Evolutionary conservation across 2,329 filamentous ascomycete species (phyloP), one percentile per base, ranked within the genome.

Genomic region (Penicillium sp.): DNA sequence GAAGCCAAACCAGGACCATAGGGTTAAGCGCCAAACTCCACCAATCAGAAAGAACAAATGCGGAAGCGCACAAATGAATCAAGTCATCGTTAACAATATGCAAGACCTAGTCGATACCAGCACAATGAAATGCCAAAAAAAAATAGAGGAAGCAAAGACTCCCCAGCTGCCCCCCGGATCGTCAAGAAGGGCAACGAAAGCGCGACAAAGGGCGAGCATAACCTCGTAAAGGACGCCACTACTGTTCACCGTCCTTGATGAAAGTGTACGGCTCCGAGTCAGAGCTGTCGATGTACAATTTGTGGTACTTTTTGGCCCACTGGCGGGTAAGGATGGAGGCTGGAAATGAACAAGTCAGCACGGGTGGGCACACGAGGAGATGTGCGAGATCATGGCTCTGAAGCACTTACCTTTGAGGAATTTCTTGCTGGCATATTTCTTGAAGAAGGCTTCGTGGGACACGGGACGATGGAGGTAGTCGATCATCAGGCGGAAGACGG

Each of bases 361-460:
- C 44, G 3, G 8, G 27, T 26, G 18, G 18, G 26, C 9, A 4
- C 3, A 4, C 25, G 8, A 26, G 13, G 27, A 34, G 18, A 18
- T 18, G 3, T 18, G 18, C 18, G 18, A 18, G 18, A 18, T 18
- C 18, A 18, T 18, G 18, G 18, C 18, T 18, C 18, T 18, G 13
- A 42, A 27, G 18, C 9, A 48, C 79, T 73, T 83, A 95, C 91
- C 90, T 77, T 98, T 98, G 62, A 97, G 76, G 74, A 97, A 98
- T 74, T 95, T 96, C 79, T 97, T 98, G 81, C 89, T 95, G 48
- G 93, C 93, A 69, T 98, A 98, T 73, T 98, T 98, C 81, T 95
- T 95, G 80, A 96, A 97, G 78, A 98, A 96, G 34, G 93, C 94
- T 68, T 97, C 91, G 65, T 98, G 93, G 38, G 85, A 81, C 46